phyloP scores from a whole-genome alignment of 768 basidiomycete genomes.

The Podaxis sp. region DNA sequence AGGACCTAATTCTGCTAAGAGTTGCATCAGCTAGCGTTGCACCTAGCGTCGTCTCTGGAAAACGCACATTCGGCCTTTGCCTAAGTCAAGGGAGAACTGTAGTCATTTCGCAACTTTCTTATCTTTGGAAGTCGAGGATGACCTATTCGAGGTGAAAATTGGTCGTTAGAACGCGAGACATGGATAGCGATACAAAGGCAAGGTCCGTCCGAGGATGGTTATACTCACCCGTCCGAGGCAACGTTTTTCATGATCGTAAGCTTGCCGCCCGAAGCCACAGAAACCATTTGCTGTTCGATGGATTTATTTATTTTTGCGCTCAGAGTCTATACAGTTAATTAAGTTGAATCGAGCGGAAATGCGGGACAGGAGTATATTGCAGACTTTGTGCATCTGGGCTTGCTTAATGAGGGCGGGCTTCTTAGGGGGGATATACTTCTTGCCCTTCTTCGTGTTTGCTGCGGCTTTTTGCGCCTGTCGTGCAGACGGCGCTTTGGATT shows the following conservation, averaged over 20 bases:
- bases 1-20: not conserved
- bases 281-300: conserved; percentile 89
- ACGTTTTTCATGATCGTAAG: conserved; percentile 89
- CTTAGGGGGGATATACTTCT: conserved; percentile 78
- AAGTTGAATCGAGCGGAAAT: not conserved
- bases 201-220: not conserved
- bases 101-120: conserved; percentile 8
- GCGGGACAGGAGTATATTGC: conserved; percentile 13
- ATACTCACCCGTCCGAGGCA: conserved; percentile 41
- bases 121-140: conserved; percentile 7
- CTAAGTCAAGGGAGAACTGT: not conserved
- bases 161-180: not conserved
- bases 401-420: conserved; percentile 72
- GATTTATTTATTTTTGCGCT: conserved; percentile 90
- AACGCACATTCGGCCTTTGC: not conserved
- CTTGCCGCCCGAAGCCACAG: conserved; percentile 85
- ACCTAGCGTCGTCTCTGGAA: not conserved
- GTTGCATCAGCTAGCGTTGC: not conserved
- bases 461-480: conserved; percentile 67
- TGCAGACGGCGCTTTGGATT: conserved; percentile 51
- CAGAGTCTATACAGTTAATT: conserved; percentile 52
- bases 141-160: not conserved
- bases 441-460: conserved; percentile 77
- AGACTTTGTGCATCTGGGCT: conserved; percentile 76
- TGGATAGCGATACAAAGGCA: not conserved